phyloP scores from a whole-genome alignment of 163 green algal species.

The Scenedesmus sp. region DNA sequence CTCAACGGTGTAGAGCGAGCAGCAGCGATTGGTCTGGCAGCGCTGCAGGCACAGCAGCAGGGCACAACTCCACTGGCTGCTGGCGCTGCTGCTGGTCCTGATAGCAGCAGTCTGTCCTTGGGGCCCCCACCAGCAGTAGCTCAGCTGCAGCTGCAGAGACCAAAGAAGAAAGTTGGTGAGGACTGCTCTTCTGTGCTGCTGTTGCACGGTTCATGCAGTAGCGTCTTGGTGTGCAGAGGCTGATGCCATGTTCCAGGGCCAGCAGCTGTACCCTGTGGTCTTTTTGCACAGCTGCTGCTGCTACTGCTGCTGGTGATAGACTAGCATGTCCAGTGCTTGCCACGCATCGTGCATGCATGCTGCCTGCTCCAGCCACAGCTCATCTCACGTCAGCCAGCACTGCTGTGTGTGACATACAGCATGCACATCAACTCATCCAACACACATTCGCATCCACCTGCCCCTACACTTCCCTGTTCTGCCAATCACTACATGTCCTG shows the following conservation, averaged over 20 bases:
- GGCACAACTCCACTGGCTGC: background rate
- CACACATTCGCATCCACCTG: background rate
- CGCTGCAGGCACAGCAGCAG: constrained; percentile 20
- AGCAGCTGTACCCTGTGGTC: background rate
- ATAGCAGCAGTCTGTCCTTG: background rate
- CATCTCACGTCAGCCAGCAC: background rate
- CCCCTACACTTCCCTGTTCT: background rate
- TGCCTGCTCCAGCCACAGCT: background rate
- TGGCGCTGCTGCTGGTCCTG: background rate
- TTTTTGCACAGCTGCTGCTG: background rate
- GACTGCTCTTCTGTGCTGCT: background rate
- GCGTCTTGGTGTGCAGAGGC: background rate
- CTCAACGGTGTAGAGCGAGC: constrained; percentile 23
- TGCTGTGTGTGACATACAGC: background rate
- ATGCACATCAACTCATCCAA: background rate
- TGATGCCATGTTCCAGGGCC: background rate
- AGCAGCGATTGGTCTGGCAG: constrained; percentile 33
- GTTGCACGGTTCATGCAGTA: background rate
- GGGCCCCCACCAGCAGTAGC: background rate
- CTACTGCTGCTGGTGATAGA: background rate
- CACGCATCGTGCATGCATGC: background rate
- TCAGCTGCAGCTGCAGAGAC: background rate
- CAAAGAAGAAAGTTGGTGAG: background rate
- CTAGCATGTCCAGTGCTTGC: background rate
- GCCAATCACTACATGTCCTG: background rate